Conservation (phyloP, 139 green algal species). For the Asterochloris sp. region DNA sequence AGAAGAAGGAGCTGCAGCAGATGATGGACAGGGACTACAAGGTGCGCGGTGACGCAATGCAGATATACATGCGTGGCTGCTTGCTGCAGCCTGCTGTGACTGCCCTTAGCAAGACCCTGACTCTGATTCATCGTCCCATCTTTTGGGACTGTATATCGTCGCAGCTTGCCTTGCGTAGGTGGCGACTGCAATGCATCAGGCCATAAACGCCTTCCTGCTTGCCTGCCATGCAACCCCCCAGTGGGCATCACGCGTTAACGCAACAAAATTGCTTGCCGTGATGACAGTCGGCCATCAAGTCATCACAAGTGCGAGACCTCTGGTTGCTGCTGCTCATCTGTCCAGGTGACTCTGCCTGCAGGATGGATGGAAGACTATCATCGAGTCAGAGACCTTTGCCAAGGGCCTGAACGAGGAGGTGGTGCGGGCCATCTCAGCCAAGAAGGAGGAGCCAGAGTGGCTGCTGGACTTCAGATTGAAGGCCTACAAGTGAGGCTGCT, state of each 20-base stretch:
- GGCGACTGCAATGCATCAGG: no score
- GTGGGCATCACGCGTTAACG: neutral
- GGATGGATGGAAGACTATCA: constrained; percentile 88
- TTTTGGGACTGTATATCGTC: no score
- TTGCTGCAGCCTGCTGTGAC: neutral
- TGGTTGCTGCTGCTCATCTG: neutral
- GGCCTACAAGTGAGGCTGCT: constrained; percentile 56
- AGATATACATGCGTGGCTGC: neutral
- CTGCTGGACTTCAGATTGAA: constrained; percentile 97
- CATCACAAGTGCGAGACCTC: neutral
- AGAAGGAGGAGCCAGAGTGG: constrained; percentile 99
- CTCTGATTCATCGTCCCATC: no score
- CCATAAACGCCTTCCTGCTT: no score
- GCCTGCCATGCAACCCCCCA: neutral
- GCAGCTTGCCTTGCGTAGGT: no score
- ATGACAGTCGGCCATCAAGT: no score
- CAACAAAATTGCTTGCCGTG: neutral
- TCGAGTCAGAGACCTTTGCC: constrained; percentile 86
- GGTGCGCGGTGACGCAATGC: no score
- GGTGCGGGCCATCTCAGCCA: constrained; percentile 92
- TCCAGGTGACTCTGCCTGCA: constrained; percentile 89
- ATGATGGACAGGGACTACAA: constrained; percentile 21
- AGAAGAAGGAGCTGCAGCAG: constrained; percentile 23
- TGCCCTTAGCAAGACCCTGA: no score
- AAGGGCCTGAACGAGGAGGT: constrained; percentile 92